Base-by-base conservation (phyloP, 2,329 filamentous ascomycete genomes). In the Aspergillus uvarum region DNA sequence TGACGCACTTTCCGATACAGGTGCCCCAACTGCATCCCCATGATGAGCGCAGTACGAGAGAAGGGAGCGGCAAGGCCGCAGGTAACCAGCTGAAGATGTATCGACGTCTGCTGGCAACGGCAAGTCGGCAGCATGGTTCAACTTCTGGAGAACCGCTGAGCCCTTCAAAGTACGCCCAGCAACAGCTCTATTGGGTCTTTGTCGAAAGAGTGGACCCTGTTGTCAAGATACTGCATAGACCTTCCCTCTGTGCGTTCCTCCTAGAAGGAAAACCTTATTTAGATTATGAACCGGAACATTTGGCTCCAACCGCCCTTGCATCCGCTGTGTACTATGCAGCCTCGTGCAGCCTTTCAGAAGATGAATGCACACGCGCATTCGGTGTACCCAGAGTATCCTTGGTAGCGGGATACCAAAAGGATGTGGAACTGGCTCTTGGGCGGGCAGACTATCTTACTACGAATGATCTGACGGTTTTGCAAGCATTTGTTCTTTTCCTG, bases 401-500 rank as follows among this genome's bases (percentile, higher is more conserved):
- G 3, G 56, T 71, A 26, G 61, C 65, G 12, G 63, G 62, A 7
- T 68, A 71, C 24, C 68, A 68, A 10, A 65, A 56, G 21, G 65
- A 68, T 48, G 66, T 68, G 3, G 69, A 74, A 54, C 50, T 58
- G 22, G 68, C 70, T 0, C 54, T 75, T 11, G 60, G 65, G 32
- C 65, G 55, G 22, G 65, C 65, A 1, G 71, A 74, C 44, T 71
- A 72, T 50, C 60, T 73, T n/a, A 69, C 63, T 5, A 72, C 71
- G 2, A 70, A 71, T 42, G 72, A 75, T 38, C 52, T 75, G 22
- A 72, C 71, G 21, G 66, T 73, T 21, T 55, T 75, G 24, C 72
- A 74, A 47, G 72, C 72, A 5, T 75, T 69, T 56, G 65, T 74
- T 7, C 56, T 75, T 3, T 73, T 68, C 24, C 58, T 74, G 50